phyloP scores from a whole-genome alignment of 1,284 basidiomycete genomes.

The Agroathelia rolfsii region DNA sequence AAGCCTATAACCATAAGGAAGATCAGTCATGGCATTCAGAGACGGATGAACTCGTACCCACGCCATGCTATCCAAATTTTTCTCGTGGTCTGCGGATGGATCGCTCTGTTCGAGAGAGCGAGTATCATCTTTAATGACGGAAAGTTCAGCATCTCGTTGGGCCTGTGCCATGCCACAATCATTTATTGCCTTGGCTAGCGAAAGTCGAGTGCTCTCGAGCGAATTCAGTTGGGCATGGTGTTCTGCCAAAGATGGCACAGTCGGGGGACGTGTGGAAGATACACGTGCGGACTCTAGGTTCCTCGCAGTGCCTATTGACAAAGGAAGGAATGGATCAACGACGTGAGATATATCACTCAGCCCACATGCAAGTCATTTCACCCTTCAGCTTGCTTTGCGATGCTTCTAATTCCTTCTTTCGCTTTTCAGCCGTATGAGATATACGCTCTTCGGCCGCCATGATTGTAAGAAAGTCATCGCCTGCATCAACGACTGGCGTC shows the following conservation, averaged over 20 bases:
- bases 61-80: conserved; percentile 56
- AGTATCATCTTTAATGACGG: conserved; percentile 53
- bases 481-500: conserved; percentile 59
- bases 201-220: conserved; percentile 50
- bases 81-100: conserved; percentile 57
- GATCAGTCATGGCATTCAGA: conserved; percentile 7
- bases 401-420: conserved; percentile 57
- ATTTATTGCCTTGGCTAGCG: conserved; percentile 66
- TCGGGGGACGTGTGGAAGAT: conserved; percentile 59
- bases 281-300: conserved; percentile 56
- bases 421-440: conserved; percentile 37
- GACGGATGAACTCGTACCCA: conserved; percentile 28
- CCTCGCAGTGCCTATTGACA: conserved; percentile 45
- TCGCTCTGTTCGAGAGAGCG: conserved; percentile 54
- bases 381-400: conserved; percentile 53
- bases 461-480: conserved; percentile 66
- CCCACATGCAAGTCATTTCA: conserved; percentile 18
- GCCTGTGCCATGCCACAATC: conserved; percentile 57
- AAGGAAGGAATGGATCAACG: conserved; percentile 2
- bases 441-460: conserved; percentile 61
- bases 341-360: neutral
- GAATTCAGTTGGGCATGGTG: conserved; percentile 54
- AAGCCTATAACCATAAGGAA: conserved; percentile 29
- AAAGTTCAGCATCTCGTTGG: conserved; percentile 58
- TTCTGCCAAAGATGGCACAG: conserved; percentile 54